Percentiles rank a stretch among this genome's conserved stretches.
These are phyloP conservation scores for Phytopythium cucurbitacearum DNA, from an alignment of 352 stramenopile species.

Conservation along the genomic window DNA sequence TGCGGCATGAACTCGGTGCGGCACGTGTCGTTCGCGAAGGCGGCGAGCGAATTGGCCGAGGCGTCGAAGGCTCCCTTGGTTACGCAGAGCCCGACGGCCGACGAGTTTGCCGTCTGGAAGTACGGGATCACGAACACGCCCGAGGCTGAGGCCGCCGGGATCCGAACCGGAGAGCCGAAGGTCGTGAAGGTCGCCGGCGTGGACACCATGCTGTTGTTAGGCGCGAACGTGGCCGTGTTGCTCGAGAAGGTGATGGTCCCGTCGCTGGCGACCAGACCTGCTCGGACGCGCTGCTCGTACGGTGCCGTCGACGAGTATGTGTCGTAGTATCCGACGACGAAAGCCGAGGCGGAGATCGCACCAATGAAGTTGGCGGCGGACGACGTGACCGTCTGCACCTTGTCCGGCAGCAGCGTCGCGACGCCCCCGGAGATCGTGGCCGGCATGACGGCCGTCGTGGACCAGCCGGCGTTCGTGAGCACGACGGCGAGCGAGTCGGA, in stretches of 20 bases:
- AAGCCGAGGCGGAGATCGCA: constrained; percentile 22
- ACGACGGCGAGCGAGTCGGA: constrained; percentile 43
- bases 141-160: constrained; percentile 11
- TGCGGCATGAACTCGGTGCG: constrained; percentile 31
- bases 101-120: constrained; percentile 22
- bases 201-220: constrained; percentile 11
- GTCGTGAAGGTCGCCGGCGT: constrained; percentile 11
- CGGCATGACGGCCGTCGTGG: constrained; percentile 11
- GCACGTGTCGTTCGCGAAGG: constrained; percentile 37
- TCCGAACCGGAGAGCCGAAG: constrained; percentile 30
- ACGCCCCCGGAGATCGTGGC: constrained; percentile 19
- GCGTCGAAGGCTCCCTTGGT: constrained; percentile 25
- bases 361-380: constrained; percentile 39
- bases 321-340: constrained; percentile 51
- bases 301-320: constrained; percentile 5
- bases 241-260: constrained; percentile 31
- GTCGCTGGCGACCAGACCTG: constrained; percentile 26
- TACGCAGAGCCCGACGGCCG: constrained; percentile 32
- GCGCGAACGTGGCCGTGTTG: constrained; percentile 22
- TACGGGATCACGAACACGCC: constrained; percentile 45
- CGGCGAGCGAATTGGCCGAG: constrained; percentile 9
- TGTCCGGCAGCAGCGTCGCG: constrained; percentile 14
- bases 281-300: constrained; percentile 36
- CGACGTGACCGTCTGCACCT: constrained; percentile 15
- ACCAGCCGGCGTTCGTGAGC: constrained; percentile 15